A percentile compares a stretch with the other conserved stretches of the same genome.
Evolutionary conservation across 1,139 yeast genomes (phyloP).

Genomic region (Magnusiomyces sp.): DNA sequence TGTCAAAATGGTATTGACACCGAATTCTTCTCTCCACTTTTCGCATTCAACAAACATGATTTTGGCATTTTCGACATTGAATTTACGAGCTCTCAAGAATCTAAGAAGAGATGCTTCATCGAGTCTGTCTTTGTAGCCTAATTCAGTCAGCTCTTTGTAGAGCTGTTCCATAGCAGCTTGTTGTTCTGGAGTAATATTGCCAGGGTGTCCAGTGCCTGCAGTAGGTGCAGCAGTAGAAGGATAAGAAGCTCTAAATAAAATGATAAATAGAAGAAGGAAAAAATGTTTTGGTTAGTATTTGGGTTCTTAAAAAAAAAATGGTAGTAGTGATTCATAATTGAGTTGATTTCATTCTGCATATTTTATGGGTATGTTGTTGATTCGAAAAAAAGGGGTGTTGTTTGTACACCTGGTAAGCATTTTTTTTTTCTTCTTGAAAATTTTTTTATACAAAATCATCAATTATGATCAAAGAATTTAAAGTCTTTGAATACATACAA

Average conservation of each 20-base stretch:
- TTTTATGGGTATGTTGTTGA: too few species aligned
- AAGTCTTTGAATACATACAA: too few species aligned
- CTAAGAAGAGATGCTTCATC: slow-evolving; percentile 89
- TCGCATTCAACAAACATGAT: slow-evolving; percentile 84
- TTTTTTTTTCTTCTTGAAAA: not conserved
- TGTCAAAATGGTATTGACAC: slow-evolving; percentile 73
- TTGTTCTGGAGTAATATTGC: slow-evolving; percentile 67
- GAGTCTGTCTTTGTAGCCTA: slow-evolving; percentile 63
- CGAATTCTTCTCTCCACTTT: slow-evolving; percentile 82
- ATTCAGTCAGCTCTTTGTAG: slow-evolving; percentile 47
- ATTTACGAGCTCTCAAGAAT: slow-evolving; percentile 91
- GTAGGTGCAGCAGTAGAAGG: slow-evolving; percentile 63
- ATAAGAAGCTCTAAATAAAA: slow-evolving; percentile 32
- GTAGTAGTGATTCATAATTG: not conserved
- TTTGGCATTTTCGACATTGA: slow-evolving; percentile 69
- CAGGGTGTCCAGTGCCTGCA: slow-evolving; percentile 72
- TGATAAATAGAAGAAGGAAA: not conserved
- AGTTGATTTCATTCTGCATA: not conserved
- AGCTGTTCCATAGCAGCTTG: slow-evolving; percentile 49
- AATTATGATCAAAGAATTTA: too few species aligned
- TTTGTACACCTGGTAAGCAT: not conserved
- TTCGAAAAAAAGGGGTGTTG: too few species aligned
- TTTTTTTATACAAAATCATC: too few species aligned
- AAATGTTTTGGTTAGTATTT: too few species aligned
- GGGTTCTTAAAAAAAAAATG: not conserved